phyloP scores from a whole-genome alignment of 2,329 filamentous ascomycete species.

The Teratosphaeria nubilosa region DNA sequence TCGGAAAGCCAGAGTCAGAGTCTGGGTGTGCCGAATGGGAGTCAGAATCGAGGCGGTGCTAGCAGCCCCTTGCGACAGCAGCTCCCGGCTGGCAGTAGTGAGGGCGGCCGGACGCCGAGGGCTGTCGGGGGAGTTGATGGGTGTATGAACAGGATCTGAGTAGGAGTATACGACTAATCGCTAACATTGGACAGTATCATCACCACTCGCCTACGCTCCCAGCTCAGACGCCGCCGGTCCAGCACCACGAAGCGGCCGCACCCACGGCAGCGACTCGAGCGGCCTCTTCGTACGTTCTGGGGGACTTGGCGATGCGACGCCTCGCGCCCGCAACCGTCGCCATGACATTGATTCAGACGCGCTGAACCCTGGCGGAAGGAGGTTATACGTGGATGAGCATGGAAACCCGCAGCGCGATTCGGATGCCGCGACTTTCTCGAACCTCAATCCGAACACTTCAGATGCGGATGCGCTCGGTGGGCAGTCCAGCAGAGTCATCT shows the following conservation, averaged over 20 bases:
- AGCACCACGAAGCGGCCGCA: constrained; percentile 47
- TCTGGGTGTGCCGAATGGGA: constrained; percentile 17
- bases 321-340: constrained; percentile 52
- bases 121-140: constrained; percentile 56
- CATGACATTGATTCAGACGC: constrained; percentile 82
- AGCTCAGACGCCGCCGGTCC: constrained; percentile 54
- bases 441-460: constrained; percentile 71
- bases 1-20: constrained; percentile 24
- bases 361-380: constrained; percentile 42
- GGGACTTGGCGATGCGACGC: constrained; percentile 42
- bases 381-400: constrained; percentile 55
- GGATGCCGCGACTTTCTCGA: constrained; percentile 54
- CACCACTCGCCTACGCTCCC: constrained; percentile 80
- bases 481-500: constrained; percentile 72
- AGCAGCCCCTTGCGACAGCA: constrained; percentile 38
- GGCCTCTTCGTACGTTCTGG: constrained; percentile 70
- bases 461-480: constrained; percentile 84
- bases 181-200: constrained; percentile 58
- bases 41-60: constrained; percentile 32
- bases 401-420: constrained; percentile 48
- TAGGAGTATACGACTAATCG: neutral
- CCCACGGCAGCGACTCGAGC: constrained; percentile 38
- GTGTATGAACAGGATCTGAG: constrained; percentile 29
- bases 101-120: constrained; percentile 61
- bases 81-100: constrained; percentile 31